phyloP scores from a whole-genome alignment of 164 flowering plant genomes.

The Cinnamomum micranthum region DNA sequence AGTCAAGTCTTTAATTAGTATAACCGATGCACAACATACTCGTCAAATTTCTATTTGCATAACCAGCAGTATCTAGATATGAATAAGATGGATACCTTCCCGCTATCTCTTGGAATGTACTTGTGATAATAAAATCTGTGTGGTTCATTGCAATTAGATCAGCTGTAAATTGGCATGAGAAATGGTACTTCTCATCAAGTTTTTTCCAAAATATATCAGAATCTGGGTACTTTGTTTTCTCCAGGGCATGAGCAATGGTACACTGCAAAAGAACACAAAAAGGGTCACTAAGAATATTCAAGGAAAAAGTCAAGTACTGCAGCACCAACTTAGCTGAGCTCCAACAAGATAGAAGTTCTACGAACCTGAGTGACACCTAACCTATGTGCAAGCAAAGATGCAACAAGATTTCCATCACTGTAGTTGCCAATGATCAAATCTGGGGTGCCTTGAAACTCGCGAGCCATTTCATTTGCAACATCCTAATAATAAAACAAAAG shows the following conservation, averaged over 20 bases:
- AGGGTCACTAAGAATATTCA: neutral
- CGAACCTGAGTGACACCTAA: constrained; percentile 91
- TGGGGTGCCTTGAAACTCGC: constrained; percentile 80
- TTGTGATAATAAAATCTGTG: constrained; percentile 95
- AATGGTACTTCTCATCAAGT: constrained; percentile 15
- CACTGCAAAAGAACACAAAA: constrained; percentile 9
- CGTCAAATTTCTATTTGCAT: neutral
- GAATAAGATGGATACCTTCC: constrained; percentile 59
- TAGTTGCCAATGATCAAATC: constrained; percentile 96
- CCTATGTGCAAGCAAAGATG: constrained; percentile 89
- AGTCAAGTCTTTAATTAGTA: neutral
- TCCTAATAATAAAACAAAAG: constrained; percentile 43
- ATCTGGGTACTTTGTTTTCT: constrained; percentile 19
- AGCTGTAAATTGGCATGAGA: constrained; percentile 19
- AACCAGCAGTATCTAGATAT: neutral
- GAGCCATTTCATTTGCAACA: constrained; percentile 74
- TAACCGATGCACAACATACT: neutral
- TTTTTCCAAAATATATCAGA: constrained; percentile 19
- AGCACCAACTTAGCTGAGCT: neutral
- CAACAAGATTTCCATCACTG: constrained; percentile 97
- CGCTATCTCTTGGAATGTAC: constrained; percentile 97
- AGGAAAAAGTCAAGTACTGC: neutral
- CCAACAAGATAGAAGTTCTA: neutral
- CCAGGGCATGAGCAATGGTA: constrained; percentile 20
- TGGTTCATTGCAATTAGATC: constrained; percentile 52